Evolutionary conservation across 768 basidiomycete genomes (phyloP).

Genomic region (Gelatoporia subvermispora): DNA sequence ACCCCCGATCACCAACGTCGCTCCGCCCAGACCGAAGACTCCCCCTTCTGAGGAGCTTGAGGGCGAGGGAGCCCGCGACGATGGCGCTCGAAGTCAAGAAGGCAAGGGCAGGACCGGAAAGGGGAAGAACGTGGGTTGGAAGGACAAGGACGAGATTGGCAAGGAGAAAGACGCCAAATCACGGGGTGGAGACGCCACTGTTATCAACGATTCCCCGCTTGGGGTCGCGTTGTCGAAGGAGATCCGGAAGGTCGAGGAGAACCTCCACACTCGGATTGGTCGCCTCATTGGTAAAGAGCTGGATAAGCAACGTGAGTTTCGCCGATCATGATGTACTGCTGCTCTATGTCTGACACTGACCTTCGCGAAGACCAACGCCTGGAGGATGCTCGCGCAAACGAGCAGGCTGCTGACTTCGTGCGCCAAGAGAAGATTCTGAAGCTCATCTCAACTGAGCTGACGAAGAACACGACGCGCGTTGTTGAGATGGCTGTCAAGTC

Average conservation of each 20-base stretch:
- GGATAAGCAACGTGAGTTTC: conserved; percentile 76
- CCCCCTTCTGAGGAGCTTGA: conserved; percentile 76
- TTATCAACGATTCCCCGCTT: conserved; percentile 49
- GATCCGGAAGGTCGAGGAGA: conserved; percentile 81
- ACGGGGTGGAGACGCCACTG: conserved; percentile 20
- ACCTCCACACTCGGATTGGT: conserved; percentile 68
- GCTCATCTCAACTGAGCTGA: conserved; percentile 81
- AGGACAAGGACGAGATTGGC: conserved; percentile 43
- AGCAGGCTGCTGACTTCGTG: conserved; percentile 75
- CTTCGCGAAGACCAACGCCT: conserved; percentile 64
- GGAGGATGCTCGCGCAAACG: conserved; percentile 73
- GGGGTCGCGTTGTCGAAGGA: conserved; percentile 64
- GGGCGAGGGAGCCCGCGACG: conserved; percentile 57
- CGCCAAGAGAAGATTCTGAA: conserved; percentile 89
- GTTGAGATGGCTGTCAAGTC: conserved; percentile 86
- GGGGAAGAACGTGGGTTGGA: conserved; percentile 60
- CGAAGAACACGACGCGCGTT: conserved; percentile 82
- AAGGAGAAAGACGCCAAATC: conserved; percentile 42
- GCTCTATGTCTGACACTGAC: conserved; percentile 4
- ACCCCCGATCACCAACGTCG: conserved; percentile 14
- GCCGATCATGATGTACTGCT: neutral
- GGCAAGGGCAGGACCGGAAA: conserved; percentile 44
- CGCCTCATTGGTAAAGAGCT: conserved; percentile 80
- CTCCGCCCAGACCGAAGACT: conserved; percentile 44
- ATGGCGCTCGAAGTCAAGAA: conserved; percentile 43